Base-by-base conservation (phyloP, 2,329 filamentous ascomycete species). In the Chrysoporthe cubensis region DNA sequence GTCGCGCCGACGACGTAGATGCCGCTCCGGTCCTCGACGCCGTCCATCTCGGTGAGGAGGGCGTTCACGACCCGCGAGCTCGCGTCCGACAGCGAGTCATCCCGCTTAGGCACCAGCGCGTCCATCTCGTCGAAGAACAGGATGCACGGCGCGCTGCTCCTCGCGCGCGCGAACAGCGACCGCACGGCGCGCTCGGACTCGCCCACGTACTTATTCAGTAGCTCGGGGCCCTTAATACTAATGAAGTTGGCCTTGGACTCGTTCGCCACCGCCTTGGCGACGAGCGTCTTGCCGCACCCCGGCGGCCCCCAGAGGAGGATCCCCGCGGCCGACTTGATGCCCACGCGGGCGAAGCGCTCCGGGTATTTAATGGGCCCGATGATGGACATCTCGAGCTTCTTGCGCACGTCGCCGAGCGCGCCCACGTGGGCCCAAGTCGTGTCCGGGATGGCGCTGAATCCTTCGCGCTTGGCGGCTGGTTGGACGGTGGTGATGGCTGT, bases 41-140 rank as follows among this genome's bases (percentile, higher is more conserved):
- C 96, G 75, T 99, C 96, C 1, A 99, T 87, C 77, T 99, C 96
- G 0, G 96, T 96, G 43, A 99, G 89, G 0, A 99, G 85, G 0
- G 95, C 96, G 77, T 98, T 98, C 72, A 99, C 96, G 2, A 99
- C 93, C 44, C 96, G 89, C 1, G 93, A 90, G 59, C 91, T 93
- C 6, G 93, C 91, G 77, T 98, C 95, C 2, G 92, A 87, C 8
- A 76, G 72, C 0, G 85, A 85, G 66, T 91, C 91, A 75, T 95
- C 93, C 65, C 96, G 89, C 63, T 90, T 90, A 0, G 95, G 94
- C 0, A 96, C 94, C 2, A 99, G 83, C 0, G 96, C 95, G 79
- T 99, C 96, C 64, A 99, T 87, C 80, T 99, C 96, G 77, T 99
- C 96, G 76, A 99, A 98, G 86, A 99, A 98, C 68, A 99, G 90